Evolutionary conservation across 1,284 basidiomycete species (phyloP).

Genomic region (Boletus semigastroideus): DNA sequence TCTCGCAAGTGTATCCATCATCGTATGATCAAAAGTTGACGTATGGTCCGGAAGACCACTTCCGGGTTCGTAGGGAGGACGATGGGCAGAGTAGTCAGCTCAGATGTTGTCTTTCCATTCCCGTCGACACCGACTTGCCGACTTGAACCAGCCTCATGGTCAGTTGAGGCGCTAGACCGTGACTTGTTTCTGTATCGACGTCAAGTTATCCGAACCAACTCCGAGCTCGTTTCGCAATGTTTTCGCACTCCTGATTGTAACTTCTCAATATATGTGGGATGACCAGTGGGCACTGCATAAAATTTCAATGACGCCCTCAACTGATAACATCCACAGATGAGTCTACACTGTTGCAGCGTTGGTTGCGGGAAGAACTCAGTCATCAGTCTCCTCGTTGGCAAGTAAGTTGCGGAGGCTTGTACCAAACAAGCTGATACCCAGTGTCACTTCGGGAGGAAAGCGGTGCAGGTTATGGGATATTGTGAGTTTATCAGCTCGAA

Average conservation of each 20-base stretch:
- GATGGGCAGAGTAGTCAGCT: not conserved
- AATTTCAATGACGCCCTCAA: not conserved
- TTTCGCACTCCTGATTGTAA: too few species aligned
- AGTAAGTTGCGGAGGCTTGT: conserved; percentile 24
- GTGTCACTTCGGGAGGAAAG: conserved; percentile 18
- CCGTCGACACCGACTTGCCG: too few species aligned
- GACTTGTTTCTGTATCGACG: too few species aligned
- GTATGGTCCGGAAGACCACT: not conserved
- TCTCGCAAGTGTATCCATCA: not conserved
- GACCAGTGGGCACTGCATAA: conserved; percentile 15
- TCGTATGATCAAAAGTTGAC: not conserved
- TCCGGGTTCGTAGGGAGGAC: not conserved
- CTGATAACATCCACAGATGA: conserved; percentile 18
- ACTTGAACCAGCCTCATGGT: too few species aligned
- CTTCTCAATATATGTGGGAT: too few species aligned
- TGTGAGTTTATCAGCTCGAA: conserved; percentile 28
- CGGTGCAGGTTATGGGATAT: conserved; percentile 33
- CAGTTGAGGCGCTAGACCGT: too few species aligned
- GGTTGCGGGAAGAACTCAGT: conserved; percentile 32
- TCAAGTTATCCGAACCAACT: too few species aligned
- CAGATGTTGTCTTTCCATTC: not conserved
- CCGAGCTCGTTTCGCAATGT: too few species aligned
- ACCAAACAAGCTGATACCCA: conserved; percentile 28
- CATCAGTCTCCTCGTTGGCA: conserved; percentile 27
- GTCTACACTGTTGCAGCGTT: conserved; percentile 26